phyloP scores from a whole-genome alignment of 805 yeast genomes.

The Lipomyces yamadae region DNA sequence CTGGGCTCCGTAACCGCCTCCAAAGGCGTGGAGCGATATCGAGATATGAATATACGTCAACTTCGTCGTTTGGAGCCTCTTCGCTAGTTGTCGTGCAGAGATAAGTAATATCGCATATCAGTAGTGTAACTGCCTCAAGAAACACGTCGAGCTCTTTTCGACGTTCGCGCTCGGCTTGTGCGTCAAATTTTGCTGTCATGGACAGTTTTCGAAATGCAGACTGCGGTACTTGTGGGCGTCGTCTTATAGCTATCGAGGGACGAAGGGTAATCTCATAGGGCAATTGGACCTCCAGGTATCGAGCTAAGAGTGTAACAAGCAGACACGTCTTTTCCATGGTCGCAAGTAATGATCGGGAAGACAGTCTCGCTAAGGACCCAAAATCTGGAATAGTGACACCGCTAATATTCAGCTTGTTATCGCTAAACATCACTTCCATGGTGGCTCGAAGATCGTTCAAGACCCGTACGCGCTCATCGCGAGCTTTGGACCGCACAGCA shows the following conservation, averaged over 20 bases:
- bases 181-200: constrained; percentile 15
- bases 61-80: constrained; percentile 5
- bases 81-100: constrained; percentile 13
- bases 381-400: constrained; percentile 21
- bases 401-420: constrained; percentile 14
- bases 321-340: constrained; percentile 15
- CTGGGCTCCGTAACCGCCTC: constrained; percentile 13
- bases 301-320: constrained; percentile 15
- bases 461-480: constrained; percentile 11
- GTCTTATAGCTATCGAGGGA: constrained; percentile 19
- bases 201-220: constrained; percentile 12
- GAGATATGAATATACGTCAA: constrained; percentile 11
- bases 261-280: constrained; percentile 28
- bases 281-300: constrained; percentile 22
- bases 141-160: constrained; percentile 25
- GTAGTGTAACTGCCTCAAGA: constrained; percentile 30
- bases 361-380: constrained; percentile 9
- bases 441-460: constrained; percentile 5
- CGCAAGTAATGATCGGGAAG: constrained; percentile 8
- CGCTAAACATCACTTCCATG: not conserved
- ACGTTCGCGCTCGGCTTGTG: constrained; percentile 17
- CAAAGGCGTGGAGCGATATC: constrained; percentile 24
- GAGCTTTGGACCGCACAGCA: not conserved
- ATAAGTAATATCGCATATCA: constrained; percentile 29
- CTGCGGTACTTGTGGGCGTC: constrained; percentile 10